These are phyloP conservation scores for Coprinopsis strossmayeri DNA, from an alignment of 768 basidiomycete genomes.

Conservation along the genomic window DNA sequence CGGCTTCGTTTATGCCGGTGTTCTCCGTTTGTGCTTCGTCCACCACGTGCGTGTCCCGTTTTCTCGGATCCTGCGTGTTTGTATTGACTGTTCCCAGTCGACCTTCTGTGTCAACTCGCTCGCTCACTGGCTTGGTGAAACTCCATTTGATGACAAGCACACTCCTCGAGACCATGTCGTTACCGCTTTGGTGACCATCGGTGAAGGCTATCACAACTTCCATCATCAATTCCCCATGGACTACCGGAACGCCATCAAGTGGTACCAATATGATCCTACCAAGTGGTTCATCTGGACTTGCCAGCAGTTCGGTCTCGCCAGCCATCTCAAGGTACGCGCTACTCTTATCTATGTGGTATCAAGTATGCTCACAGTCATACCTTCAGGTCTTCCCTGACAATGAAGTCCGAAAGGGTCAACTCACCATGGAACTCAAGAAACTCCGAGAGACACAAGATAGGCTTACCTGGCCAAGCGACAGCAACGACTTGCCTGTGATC, in stretches of 20 bases:
- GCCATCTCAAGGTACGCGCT: conserved; percentile 47
- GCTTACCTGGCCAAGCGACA: conserved; percentile 75
- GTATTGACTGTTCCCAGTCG: conserved; percentile 42
- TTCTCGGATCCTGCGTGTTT: neutral
- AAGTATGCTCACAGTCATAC: conserved; percentile 14
- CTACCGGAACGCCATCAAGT: conserved; percentile 92
- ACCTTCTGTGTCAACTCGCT: conserved; percentile 97
- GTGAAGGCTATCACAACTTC: conserved; percentile 98
- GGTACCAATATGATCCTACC: conserved; percentile 91
- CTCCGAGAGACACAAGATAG: conserved; percentile 71
- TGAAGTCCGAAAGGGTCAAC: conserved; percentile 77
- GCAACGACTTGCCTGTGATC: conserved; percentile 71
- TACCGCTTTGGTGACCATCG: conserved; percentile 86
- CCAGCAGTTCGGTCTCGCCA: conserved; percentile 57
- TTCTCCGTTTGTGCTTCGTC: conserved; percentile 75
- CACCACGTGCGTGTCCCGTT: conserved; percentile 61
- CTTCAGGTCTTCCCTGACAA: conserved; percentile 41
- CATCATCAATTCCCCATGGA: conserved; percentile 97
- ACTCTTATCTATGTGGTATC: neutral
- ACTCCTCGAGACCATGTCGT: conserved; percentile 85
- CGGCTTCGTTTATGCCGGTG: conserved; percentile 81
- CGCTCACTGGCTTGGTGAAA: conserved; percentile 92
- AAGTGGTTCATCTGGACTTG: conserved; percentile 83
- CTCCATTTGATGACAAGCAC: conserved; percentile 93
- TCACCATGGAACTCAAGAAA: conserved; percentile 92